Evolutionary conservation across 345 rosid genomes (phyloP).

Genomic region (Angophora floribunda): DNA sequence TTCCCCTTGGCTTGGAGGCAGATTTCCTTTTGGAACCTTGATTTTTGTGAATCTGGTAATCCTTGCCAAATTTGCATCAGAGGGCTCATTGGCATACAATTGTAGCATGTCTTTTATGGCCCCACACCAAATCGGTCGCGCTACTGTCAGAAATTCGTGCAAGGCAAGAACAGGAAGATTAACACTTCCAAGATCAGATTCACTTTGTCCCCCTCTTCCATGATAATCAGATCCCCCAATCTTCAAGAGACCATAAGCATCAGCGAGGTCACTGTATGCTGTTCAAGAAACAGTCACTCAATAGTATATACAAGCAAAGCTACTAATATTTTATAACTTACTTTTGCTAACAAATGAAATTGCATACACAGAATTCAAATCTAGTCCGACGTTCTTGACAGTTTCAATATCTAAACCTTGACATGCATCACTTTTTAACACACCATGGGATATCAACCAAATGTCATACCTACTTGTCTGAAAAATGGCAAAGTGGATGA

Average conservation of each 20-base stretch:
- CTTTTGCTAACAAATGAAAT: neutral
- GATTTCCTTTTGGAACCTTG: slow-evolving; percentile 31
- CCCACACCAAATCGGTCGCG: slow-evolving; percentile 76
- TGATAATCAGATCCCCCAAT: slow-evolving; percentile 96
- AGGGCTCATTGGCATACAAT: slow-evolving; percentile 53
- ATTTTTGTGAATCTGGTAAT: slow-evolving; percentile 46
- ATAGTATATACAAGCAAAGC: neutral
- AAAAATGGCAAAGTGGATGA: neutral
- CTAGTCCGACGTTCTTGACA: neutral
- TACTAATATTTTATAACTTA: neutral
- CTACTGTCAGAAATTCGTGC: slow-evolving; percentile 61
- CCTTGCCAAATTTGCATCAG: slow-evolving; percentile 43
- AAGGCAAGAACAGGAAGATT: slow-evolving; percentile 58
- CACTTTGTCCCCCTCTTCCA: slow-evolving; percentile 73
- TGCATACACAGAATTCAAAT: neutral
- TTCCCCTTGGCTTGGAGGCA: slow-evolving; percentile 26
- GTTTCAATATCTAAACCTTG: neutral
- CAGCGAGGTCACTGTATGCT: slow-evolving; percentile 79
- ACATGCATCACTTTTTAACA: neutral
- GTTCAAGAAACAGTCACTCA: neutral
- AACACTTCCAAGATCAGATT: slow-evolving; percentile 78
- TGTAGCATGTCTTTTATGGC: slow-evolving; percentile 47
- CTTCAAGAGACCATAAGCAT: slow-evolving; percentile 66
- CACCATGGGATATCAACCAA: neutral
- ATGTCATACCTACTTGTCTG: neutral